Evolutionary conservation across 2,329 filamentous ascomycete genomes (phyloP).

Genomic region (Arthroderma sp.): DNA sequence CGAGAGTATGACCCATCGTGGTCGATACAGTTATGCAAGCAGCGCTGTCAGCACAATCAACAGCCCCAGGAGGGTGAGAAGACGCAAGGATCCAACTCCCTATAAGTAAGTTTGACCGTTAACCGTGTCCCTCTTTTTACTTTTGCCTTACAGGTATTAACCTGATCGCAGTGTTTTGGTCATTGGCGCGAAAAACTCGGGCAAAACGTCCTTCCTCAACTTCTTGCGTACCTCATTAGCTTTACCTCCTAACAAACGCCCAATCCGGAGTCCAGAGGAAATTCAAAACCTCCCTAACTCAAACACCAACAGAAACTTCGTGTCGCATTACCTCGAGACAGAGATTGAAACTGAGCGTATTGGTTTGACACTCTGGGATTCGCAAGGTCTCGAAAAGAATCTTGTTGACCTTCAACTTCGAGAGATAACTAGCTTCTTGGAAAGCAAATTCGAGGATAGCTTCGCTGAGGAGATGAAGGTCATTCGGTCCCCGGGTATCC

Average conservation of each 20-base stretch:
- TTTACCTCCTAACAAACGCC: constrained; percentile 65
- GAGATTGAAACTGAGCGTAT: constrained; percentile 87
- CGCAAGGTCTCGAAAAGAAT: constrained; percentile 85
- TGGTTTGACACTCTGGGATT: constrained; percentile 92
- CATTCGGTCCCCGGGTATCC: constrained; percentile 75
- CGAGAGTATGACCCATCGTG: constrained; percentile 93
- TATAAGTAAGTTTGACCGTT: constrained; percentile 66
- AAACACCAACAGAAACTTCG: constrained; percentile 54
- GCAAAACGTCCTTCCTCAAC: constrained; percentile 94
- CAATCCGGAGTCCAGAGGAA: constrained; percentile 43
- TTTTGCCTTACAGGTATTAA: not conserved
- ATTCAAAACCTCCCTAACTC: constrained; percentile 39
- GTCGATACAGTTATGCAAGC: constrained; percentile 91
- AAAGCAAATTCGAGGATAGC: constrained; percentile 97
- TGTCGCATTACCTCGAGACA: constrained; percentile 80
- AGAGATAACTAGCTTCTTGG: constrained; percentile 81
- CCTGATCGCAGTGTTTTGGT: constrained; percentile 58
- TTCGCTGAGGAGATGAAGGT: constrained; percentile 98
- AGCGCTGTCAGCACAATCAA: constrained; percentile 84
- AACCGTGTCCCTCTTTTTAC: not conserved
- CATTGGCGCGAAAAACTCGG: constrained; percentile 71
- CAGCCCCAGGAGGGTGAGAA: constrained; percentile 77
- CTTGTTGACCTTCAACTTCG: constrained; percentile 87
- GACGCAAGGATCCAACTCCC: constrained; percentile 91
- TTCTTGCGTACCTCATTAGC: constrained; percentile 82